Evolutionary conservation across 2,329 filamentous ascomycete genomes (phyloP).

Genomic region (Claviceps purpurea): DNA sequence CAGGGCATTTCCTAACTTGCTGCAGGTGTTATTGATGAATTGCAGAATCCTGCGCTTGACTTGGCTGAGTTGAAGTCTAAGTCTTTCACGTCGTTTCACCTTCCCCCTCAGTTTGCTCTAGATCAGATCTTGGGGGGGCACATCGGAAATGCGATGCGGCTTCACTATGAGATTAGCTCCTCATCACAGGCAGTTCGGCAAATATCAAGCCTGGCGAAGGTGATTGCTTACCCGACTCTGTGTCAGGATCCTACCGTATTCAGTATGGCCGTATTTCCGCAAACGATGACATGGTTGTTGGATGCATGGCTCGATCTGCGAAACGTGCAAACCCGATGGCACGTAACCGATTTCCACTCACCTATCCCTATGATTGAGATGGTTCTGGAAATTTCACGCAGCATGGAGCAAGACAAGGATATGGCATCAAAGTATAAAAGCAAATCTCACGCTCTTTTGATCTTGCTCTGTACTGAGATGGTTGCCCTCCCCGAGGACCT

Average conservation of each 20-base stretch:
- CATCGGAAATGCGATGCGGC: slow-evolving; percentile 14
- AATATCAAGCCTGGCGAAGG: slow-evolving; percentile 27
- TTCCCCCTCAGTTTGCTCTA: slow-evolving; percentile 28
- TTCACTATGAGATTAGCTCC: slow-evolving; percentile 26
- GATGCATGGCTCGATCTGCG: slow-evolving; percentile 33
- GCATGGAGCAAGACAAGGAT: slow-evolving; percentile 8
- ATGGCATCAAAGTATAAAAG: slow-evolving; percentile 13
- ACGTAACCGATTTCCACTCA: slow-evolving; percentile 15
- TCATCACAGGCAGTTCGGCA: slow-evolving; percentile 33
- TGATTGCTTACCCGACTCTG: slow-evolving; percentile 28
- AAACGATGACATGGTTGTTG: slow-evolving; percentile 34
- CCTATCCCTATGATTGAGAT: slow-evolving; percentile 24
- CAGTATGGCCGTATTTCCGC: slow-evolving; percentile 21
- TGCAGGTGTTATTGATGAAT: slow-evolving; percentile 19
- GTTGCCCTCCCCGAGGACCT: slow-evolving; percentile 20
- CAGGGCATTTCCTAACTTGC: slow-evolving; percentile 7
- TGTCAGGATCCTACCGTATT: slow-evolving; percentile 20
- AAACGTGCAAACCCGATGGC: slow-evolving; percentile 25
- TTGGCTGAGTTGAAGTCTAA: slow-evolving; percentile 18
- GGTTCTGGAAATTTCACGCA: slow-evolving; percentile 21
- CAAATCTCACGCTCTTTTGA: slow-evolving; percentile 26
- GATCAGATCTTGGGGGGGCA: slow-evolving; percentile 19
- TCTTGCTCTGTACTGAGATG: slow-evolving; percentile 29
- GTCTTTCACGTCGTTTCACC: slow-evolving; percentile 13
- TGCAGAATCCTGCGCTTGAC: slow-evolving; percentile 19